Conservation (phyloP, 176 grass and related monocot species). For the Oryza nivara region DNA sequence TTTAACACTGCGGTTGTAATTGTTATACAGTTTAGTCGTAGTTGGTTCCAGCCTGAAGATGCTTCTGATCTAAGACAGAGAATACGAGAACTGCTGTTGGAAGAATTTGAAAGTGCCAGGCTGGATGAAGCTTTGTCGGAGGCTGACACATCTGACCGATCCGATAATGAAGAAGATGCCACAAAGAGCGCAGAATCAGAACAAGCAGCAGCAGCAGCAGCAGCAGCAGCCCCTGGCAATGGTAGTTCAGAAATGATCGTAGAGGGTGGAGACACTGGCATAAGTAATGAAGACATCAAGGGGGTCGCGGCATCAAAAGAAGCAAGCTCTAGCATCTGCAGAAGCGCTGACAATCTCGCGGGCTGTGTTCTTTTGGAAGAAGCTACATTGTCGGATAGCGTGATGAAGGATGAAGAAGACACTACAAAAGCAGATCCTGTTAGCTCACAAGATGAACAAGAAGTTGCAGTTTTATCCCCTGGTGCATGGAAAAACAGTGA, state of each 20-base stretch:
- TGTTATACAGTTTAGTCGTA: slow-evolving; percentile 57
- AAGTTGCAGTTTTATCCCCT: background rate
- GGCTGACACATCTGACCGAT: background rate
- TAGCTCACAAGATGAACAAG: slow-evolving; percentile 21
- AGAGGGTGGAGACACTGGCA: slow-evolving; percentile 7
- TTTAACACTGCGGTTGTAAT: slow-evolving; percentile 29
- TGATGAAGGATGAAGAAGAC: background rate
- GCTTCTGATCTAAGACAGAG: slow-evolving; percentile 62
- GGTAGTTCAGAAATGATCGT: slow-evolving; percentile 34
- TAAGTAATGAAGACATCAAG: background rate
- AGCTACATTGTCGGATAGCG: slow-evolving; percentile 10
- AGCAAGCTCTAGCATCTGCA: slow-evolving; percentile 1
- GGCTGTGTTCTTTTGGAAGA: slow-evolving; percentile 36
- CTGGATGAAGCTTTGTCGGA: slow-evolving; percentile 40
- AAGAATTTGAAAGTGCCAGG: slow-evolving; percentile 57
- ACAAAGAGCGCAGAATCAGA: slow-evolving; percentile 28
- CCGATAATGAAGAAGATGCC: slow-evolving; percentile 26
- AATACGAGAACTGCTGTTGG: slow-evolving; percentile 59
- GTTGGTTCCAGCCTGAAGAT: slow-evolving; percentile 81
- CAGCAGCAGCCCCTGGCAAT: slow-evolving; percentile 9
- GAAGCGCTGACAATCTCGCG: background rate
- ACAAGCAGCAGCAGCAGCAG: background rate
- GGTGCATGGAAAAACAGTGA: slow-evolving; percentile 2
- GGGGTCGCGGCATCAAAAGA: background rate
- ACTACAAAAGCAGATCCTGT: background rate